Evolutionary conservation across 2,329 filamentous ascomycete genomes (phyloP), one percentile per base, ranked within the genome.

Genomic region (Ambrosiella beaveri): DNA sequence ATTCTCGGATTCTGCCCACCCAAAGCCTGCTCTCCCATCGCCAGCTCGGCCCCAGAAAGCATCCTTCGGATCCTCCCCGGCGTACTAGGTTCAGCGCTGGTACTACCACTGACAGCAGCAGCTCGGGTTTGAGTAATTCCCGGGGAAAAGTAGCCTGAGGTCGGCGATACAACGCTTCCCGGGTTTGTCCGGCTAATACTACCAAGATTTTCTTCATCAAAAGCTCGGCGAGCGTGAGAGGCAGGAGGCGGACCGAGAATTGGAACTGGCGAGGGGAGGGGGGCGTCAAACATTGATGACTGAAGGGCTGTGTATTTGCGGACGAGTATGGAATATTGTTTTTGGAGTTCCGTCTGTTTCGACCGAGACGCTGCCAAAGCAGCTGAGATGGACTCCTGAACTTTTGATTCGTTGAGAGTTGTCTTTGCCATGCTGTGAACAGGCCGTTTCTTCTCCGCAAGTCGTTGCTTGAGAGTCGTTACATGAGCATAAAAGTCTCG

Each of bases 341-440:
- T 75, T 63, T 78, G 75, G 61, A 80, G 66, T 63, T 79, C 77
- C 0, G 71, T 69, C 61, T 80, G 75, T 65, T 76, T 78, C 0
- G 73, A 71, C 53, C 75, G 70, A 63, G 74, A 78, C n/a, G 75
- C 74, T 37, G 75, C 72, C 12, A 81, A 66, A 0, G 73, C 69
- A 12, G 47, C 53, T 15, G 45, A 36, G 7, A 58, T 12, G 7
- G 59, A 44, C 27, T 56, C 56, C 13, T 54, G 52, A 38, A 41
- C 19, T 35, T 56, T 45, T 15, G 38, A 35, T 27, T 51, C 47
- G 7, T 47, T 17, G 9, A 47, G 13, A 15, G 44, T 8, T 15
- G 44, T 8, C n/a, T 15, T 47, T 27, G 27, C 27, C 44, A 47
- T 47, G 44, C n/a, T 47, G 7, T 13, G 15, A 17, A 15, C 7